Base-by-base conservation (phyloP, 179 eudicot genomes). In the Dionaea muscipula region DNA sequence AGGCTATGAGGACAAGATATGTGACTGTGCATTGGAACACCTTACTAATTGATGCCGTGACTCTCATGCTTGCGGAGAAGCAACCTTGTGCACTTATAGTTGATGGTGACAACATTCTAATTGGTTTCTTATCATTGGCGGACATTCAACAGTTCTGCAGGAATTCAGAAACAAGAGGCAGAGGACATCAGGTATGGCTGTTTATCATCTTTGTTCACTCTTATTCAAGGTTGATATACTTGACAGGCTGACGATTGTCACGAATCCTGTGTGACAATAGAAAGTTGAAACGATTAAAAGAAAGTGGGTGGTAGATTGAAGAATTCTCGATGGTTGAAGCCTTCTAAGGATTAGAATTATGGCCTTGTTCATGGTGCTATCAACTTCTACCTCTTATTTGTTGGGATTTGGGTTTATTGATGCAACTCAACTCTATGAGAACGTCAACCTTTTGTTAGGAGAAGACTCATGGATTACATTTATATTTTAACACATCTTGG, bases 1-100 rank as follows among this genome's bases (percentile, higher is more conserved):
- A 87, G 65, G 94, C 96, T 62, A 91, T 91, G 98, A 78, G 81
- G 68, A 91, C 88, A 57, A 72, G 66, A 58, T 87, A 68, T 71
- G 88, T 71, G n/a, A 75, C 81, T 4, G 79, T 81, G 40, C 59
- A 63, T 41, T 59, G 56, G 79, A 67, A 68, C 59, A 80, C 86
- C 62, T 65, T 63, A 44, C 53, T 91, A 44, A 55, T 57, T 31
- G 93, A 91, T 47, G 84, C 79, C 43, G 81, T 87, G 49, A 56
- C 74, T 54, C 77, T 75, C 63, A 91, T 91, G 98, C 75, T 87
- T 50, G 80, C 72, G 4, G 94, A 77, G 77, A 84, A 82, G 76
- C 93, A 84, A 70, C 63, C 78, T 62, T 84, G 69, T 68, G 91
- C 89, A 4, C 52, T 91, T 36, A 63, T 91, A 47, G 78, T 81